phyloP scores from a whole-genome alignment of 2,329 filamentous ascomycete species.

The Aspergillus viridinutans region DNA sequence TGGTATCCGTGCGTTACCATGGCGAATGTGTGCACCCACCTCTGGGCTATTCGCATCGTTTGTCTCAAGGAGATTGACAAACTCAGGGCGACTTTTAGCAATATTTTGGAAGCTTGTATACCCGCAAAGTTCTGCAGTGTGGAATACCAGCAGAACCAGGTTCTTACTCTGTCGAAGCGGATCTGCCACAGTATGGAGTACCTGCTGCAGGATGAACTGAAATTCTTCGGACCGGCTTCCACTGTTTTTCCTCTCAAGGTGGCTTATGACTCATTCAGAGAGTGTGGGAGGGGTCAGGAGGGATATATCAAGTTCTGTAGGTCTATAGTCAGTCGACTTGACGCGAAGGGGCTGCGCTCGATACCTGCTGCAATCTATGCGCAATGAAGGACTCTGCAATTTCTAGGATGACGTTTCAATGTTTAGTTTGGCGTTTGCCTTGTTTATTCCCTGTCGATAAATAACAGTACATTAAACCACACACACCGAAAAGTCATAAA shows the following conservation, averaged over 20 bases:
- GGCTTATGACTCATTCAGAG: slow-evolving; percentile 10
- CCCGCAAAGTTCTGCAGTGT: neutral
- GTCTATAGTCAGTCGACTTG: neutral
- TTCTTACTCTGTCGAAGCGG: slow-evolving; percentile 17
- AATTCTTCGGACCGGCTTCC: slow-evolving; percentile 38
- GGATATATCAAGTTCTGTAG: neutral
- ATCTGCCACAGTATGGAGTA: slow-evolving; percentile 37
- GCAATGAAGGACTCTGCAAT: neutral
- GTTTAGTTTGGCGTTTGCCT: neutral
- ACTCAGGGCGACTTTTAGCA: slow-evolving; percentile 3
- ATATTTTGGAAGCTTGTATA: neutral
- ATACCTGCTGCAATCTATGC: neutral
- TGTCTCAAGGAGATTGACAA: slow-evolving; percentile 29
- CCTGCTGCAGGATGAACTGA: slow-evolving; percentile 38
- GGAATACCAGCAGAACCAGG: neutral
- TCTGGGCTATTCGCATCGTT: slow-evolving; percentile 38
- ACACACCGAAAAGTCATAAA: neutral
- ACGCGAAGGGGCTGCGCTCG: neutral
- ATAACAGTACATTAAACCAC: neutral
- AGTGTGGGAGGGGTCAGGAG: neutral
- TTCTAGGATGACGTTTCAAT: neutral
- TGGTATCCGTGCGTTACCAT: slow-evolving; percentile 35
- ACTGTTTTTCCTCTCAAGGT: slow-evolving; percentile 27
- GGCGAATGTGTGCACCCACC: slow-evolving; percentile 37
- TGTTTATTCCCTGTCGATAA: neutral